Percentiles rank a stretch among this genome's conserved stretches.
Evolutionary conservation across 768 basidiomycete genomes (phyloP).

Genomic region (Kwoniella europaea): DNA sequence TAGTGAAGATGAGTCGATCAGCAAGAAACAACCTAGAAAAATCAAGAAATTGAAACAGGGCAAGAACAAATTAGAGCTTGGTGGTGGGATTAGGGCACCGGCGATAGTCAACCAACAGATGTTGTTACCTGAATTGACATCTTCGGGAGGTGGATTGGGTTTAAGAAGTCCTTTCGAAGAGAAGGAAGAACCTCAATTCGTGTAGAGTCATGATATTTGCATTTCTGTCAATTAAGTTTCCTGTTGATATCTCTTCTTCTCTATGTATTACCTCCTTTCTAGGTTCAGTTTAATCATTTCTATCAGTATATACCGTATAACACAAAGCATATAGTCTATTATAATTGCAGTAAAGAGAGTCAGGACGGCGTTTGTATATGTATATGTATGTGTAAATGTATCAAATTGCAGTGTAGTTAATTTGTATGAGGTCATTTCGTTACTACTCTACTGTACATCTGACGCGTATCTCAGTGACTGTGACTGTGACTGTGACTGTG

Average conservation of each 20-base stretch:
- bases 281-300: not conserved
- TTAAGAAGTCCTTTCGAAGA: conserved; percentile 47
- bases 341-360: not conserved
- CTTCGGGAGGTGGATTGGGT: conserved; percentile 12
- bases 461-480: too few species aligned
- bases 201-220: not conserved
- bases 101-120: conserved; percentile 10
- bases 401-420: not conserved
- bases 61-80: conserved; percentile 3
- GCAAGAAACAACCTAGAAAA: conserved; percentile 6
- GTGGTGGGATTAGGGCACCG: conserved; percentile 4
- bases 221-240: not conserved
- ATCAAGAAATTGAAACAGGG: conserved; percentile 24
- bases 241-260: not conserved
- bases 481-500: not conserved
- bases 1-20: conserved; percentile 31
- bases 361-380: not conserved
- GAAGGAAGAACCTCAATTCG: conserved; percentile 27
- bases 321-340: not conserved
- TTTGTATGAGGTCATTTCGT: not conserved
- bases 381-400: not conserved
- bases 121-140: not conserved
- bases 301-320: conserved; percentile 4
- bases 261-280: not conserved
- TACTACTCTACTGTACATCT: too few species aligned